These are phyloP conservation scores for Phaffia australis DNA, from an alignment of 768 basidiomycete species.

Conservation along the genomic window DNA sequence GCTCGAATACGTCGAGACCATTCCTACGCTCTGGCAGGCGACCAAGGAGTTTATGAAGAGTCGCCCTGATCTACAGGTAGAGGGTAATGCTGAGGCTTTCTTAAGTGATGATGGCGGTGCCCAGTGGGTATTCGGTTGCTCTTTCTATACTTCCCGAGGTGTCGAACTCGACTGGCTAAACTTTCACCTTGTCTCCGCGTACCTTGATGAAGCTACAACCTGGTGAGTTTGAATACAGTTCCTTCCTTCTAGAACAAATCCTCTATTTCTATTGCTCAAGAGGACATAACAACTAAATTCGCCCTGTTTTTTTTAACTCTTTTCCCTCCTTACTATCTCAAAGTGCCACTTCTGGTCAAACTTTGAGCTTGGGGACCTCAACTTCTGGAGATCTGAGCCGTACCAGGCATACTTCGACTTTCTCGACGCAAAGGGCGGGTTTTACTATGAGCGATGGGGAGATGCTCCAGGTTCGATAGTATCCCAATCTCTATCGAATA, in stretches of 20 bases:
- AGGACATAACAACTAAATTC: slow-evolving; percentile 25
- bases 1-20: slow-evolving; percentile 67
- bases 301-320: neutral
- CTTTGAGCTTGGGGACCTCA: slow-evolving; percentile 62
- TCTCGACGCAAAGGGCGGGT: slow-evolving; percentile 68
- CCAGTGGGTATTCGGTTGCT: slow-evolving; percentile 51
- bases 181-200: neutral
- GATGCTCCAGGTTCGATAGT: slow-evolving; percentile 48
- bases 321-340: neutral
- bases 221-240: no score
- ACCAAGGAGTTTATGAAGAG: slow-evolving; percentile 44
- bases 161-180: neutral
- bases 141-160: neutral
- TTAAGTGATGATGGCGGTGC: slow-evolving; percentile 63
- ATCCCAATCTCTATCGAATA: neutral
- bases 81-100: slow-evolving; percentile 61
- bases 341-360: slow-evolving; percentile 67
- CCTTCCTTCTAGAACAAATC: neutral
- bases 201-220: no score
- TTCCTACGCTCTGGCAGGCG: slow-evolving; percentile 64
- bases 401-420: slow-evolving; percentile 75
- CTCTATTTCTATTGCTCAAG: neutral
- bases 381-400: slow-evolving; percentile 71
- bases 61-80: slow-evolving; percentile 24
- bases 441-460: slow-evolving; percentile 73